phyloP scores from a whole-genome alignment of 768 basidiomycete genomes.

The Termitomyces sp. region DNA sequence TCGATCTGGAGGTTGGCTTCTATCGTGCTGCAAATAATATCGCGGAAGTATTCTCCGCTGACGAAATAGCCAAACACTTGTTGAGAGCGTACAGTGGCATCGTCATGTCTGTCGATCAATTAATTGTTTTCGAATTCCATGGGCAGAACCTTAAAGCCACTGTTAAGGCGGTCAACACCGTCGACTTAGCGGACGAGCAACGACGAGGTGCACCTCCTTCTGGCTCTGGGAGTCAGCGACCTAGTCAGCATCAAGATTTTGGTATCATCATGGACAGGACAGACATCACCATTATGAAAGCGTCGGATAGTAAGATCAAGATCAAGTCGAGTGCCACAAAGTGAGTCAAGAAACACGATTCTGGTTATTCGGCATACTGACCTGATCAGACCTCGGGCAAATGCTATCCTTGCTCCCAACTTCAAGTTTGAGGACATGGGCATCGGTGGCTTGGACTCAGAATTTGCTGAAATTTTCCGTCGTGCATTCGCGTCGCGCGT shows the following conservation, averaged over 20 bases:
- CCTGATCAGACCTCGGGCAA: constrained; percentile 67
- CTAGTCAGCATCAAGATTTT: constrained; percentile 28
- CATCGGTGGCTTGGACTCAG: constrained; percentile 93
- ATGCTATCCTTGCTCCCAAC: constrained; percentile 94
- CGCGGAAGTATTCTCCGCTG: constrained; percentile 73
- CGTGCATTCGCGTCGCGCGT: constrained; percentile 97
- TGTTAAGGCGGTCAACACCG: constrained; percentile 52
- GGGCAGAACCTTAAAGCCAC: constrained; percentile 74
- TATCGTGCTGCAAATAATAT: constrained; percentile 46
- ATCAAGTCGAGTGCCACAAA: constrained; percentile 90
- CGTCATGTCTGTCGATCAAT: constrained; percentile 63
- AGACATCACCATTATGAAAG: constrained; percentile 88
- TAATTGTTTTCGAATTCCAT: constrained; percentile 83
- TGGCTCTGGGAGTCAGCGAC: constrained; percentile 21
- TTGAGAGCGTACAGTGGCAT: constrained; percentile 69
- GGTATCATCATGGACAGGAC: constrained; percentile 89
- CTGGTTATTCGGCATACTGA: not conserved
- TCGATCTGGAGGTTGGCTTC: constrained; percentile 80
- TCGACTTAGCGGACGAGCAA: constrained; percentile 64
- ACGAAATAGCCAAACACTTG: constrained; percentile 78
- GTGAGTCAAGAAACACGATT: constrained; percentile 33
- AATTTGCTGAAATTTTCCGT: constrained; percentile 96
- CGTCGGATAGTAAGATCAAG: constrained; percentile 74
- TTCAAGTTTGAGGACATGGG: constrained; percentile 99
- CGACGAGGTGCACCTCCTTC: constrained; percentile 29